Conservation (phyloP, 2,329 filamentous ascomycete genomes). For the Penicillium griseofulvum region DNA sequence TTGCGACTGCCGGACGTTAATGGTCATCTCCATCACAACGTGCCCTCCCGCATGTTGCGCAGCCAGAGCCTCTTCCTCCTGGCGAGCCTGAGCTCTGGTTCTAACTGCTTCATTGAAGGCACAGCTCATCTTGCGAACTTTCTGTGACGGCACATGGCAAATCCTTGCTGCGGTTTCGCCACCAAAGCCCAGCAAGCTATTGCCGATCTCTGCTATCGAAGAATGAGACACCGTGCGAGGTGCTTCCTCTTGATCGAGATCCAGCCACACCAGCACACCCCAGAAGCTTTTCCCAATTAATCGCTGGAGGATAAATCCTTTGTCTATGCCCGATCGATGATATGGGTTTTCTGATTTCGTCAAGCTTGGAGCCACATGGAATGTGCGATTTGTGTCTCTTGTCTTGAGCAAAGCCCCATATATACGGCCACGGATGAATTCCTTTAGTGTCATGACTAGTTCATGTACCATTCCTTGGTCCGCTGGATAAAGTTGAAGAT, state of each 20-base stretch:
- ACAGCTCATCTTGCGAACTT: not conserved
- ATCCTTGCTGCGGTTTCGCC: conserved; percentile 11
- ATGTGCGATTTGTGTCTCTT: conserved; percentile 1
- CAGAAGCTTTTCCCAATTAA: conserved; percentile 14
- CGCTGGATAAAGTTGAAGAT: conserved; percentile 10
- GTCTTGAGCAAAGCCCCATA: conserved; percentile 13
- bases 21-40: not conserved
- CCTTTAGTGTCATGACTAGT: conserved; percentile 29
- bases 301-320: conserved; percentile 11
- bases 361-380: not conserved
- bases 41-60: not conserved
- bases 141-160: not conserved
- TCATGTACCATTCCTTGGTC: conserved; percentile 14
- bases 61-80: not conserved
- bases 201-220: conserved; percentile 14
- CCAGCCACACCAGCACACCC: not conserved
- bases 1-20: not conserved
- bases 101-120: conserved; percentile 2
- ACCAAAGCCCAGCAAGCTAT: conserved; percentile 11
- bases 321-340: not conserved
- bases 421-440: conserved; percentile 33
- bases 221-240: not conserved
- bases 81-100: not conserved
- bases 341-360: not conserved
- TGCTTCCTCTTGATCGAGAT: not conserved